Conservation (phyloP, 768 basidiomycete genomes). For the Trametes elegans region DNA sequence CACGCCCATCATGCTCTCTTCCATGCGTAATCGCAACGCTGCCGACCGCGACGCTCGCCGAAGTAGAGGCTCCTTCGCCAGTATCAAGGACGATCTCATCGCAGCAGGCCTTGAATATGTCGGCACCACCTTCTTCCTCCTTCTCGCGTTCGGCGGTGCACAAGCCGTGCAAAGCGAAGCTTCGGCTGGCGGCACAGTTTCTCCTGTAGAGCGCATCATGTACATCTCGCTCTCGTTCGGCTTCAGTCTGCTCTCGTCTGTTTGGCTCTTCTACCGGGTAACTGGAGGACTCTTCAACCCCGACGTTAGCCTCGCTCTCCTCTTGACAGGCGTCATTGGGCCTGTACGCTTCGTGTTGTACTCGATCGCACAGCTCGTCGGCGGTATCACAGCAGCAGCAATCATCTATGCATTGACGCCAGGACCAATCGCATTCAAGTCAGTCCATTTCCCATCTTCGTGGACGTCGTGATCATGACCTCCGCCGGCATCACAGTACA, state of each 20-base stretch:
- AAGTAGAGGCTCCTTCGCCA: too few species aligned
- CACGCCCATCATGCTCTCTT: too few species aligned
- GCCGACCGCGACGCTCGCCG: too few species aligned
- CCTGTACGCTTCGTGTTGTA: conserved; percentile 59
- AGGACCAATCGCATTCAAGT: conserved; percentile 55
- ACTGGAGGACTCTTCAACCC: conserved; percentile 71
- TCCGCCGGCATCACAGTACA: conserved; percentile 41
- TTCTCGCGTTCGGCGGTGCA: conserved; percentile 63
- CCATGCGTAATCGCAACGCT: too few species aligned
- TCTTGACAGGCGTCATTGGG: conserved; percentile 52
- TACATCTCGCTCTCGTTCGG: conserved; percentile 64
- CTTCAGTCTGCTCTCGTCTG: conserved; percentile 57
- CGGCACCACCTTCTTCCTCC: conserved; percentile 60
- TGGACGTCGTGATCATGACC: neutral
- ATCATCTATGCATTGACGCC: conserved; percentile 55
- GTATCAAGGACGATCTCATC: conserved; percentile 38
- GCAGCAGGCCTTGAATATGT: conserved; percentile 58
- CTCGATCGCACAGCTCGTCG: conserved; percentile 58
- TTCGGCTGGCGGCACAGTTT: conserved; percentile 4
- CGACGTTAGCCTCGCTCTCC: conserved; percentile 56
- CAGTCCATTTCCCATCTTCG: too few species aligned
- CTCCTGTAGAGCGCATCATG: conserved; percentile 40
- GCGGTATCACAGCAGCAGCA: conserved; percentile 58
- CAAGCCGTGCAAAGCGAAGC: conserved; percentile 42
- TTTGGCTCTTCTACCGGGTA: conserved; percentile 65